phyloP scores from a whole-genome alignment of 1,284 basidiomycete genomes.

The Boletus subluridellus region DNA sequence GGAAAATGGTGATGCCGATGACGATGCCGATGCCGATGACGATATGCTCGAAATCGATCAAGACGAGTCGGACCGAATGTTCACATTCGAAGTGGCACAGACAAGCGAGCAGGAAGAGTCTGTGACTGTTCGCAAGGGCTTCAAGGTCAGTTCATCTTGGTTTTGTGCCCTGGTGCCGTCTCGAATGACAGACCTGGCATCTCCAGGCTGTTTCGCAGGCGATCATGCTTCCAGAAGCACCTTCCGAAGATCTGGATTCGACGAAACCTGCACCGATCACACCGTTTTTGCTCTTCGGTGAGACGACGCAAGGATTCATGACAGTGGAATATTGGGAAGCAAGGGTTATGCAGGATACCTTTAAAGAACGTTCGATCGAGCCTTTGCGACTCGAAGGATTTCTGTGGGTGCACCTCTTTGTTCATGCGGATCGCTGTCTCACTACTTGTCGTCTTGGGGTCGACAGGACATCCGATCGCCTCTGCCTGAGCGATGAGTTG shows the following conservation, averaged over 20 bases:
- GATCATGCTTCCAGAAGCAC: slow-evolving; percentile 11
- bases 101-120: slow-evolving; percentile 57
- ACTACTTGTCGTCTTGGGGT: neutral
- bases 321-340: slow-evolving; percentile 27
- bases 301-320: slow-evolving; percentile 37
- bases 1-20: slow-evolving; percentile 34
- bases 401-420: slow-evolving; percentile 17
- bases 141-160: slow-evolving; percentile 33
- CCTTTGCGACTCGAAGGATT: slow-evolving; percentile 13
- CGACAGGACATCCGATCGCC: slow-evolving; percentile 23
- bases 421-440: neutral
- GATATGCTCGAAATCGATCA: slow-evolving; percentile 32
- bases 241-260: slow-evolving; percentile 7
- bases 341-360: neutral
- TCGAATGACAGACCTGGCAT: neutral
- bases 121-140: slow-evolving; percentile 41
- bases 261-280: slow-evolving; percentile 10
- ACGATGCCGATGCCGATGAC: slow-evolving; percentile 25
- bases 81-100: slow-evolving; percentile 54
- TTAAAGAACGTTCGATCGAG: neutral
- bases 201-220: slow-evolving; percentile 15
- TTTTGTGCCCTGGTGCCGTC: neutral
- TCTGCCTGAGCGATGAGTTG: slow-evolving; percentile 30
- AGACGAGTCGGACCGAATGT: slow-evolving; percentile 46
- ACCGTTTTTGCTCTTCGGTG: slow-evolving; percentile 36